phyloP scores from a whole-genome alignment of 1,284 basidiomycete species.

The Caloboletus inedulis region DNA sequence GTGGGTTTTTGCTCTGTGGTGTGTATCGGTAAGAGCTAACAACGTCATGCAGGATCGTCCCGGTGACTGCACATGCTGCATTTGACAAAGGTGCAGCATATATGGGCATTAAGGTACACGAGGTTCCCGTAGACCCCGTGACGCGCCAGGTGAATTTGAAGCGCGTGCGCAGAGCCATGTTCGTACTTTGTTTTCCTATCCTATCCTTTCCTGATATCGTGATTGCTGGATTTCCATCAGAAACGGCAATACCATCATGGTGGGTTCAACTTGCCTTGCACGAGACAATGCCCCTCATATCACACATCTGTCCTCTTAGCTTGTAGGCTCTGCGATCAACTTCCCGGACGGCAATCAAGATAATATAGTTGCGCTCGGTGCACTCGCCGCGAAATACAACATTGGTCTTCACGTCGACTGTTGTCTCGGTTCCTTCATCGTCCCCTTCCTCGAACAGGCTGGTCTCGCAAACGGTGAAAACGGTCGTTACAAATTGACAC shows the following conservation, averaged over 20 bases:
- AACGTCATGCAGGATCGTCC: conserved; percentile 62
- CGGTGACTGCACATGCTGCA: conserved; percentile 87
- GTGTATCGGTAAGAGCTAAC: neutral
- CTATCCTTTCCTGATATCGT: neutral
- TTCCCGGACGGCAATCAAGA: conserved; percentile 92
- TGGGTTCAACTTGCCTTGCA: conserved; percentile 28
- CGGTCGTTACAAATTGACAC: conserved; percentile 50
- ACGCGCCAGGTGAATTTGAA: conserved; percentile 83
- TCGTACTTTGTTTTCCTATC: conserved; percentile 32
- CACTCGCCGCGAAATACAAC: conserved; percentile 72
- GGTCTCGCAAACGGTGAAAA: conserved; percentile 51
- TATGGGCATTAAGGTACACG: conserved; percentile 89
- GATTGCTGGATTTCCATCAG: conserved; percentile 36
- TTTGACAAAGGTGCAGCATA: conserved; percentile 94
- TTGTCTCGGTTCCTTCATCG: conserved; percentile 89
- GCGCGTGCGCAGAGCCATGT: conserved; percentile 84
- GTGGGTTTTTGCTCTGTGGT: conserved; percentile 44
- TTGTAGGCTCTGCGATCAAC: conserved; percentile 90
- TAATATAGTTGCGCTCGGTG: conserved; percentile 79
- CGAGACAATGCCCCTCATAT: neutral
- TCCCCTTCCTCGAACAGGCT: conserved; percentile 78
- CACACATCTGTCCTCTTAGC: conserved; percentile 40
- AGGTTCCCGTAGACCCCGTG: conserved; percentile 78
- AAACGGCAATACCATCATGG: conserved; percentile 81
- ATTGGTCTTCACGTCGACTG: conserved; percentile 93